phyloP scores from a whole-genome alignment of 441 rosid genomes.

The Breynia disticha region DNA sequence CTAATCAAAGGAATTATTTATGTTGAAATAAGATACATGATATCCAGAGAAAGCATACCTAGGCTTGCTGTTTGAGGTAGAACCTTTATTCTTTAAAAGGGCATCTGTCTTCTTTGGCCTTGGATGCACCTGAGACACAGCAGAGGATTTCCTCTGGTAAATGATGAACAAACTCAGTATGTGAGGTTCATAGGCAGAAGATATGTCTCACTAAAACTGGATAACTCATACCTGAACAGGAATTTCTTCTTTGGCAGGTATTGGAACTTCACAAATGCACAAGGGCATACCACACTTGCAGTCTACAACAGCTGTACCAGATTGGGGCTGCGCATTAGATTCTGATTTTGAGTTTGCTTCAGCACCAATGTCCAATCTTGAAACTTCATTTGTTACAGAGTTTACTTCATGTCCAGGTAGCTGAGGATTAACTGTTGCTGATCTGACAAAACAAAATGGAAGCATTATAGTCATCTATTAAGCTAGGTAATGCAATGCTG shows the following conservation, averaged over 20 bases:
- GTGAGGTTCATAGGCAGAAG: slow-evolving; percentile 4
- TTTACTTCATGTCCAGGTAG: slow-evolving; percentile 30
- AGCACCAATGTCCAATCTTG: slow-evolving; percentile 38
- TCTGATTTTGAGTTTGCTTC: slow-evolving; percentile 28
- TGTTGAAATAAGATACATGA: background rate
- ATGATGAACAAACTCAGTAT: slow-evolving; percentile 9
- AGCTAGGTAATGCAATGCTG: no score
- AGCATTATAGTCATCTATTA: background rate
- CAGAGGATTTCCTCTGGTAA: slow-evolving; percentile 33
- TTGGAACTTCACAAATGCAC: slow-evolving; percentile 74
- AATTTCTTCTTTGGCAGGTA: slow-evolving; percentile 23
- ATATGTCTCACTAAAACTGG: slow-evolving; percentile 3
- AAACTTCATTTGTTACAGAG: slow-evolving; percentile 36
- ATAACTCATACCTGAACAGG: slow-evolving; percentile 27
- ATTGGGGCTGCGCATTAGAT: slow-evolving; percentile 20
- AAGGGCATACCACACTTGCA: slow-evolving; percentile 98
- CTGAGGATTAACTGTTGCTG: slow-evolving; percentile 23
- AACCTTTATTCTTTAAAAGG: slow-evolving; percentile 45
- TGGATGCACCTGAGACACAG: slow-evolving; percentile 32
- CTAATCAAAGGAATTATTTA: background rate
- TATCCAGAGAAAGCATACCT: slow-evolving; percentile 30
- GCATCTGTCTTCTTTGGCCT: slow-evolving; percentile 49
- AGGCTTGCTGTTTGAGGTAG: slow-evolving; percentile 53
- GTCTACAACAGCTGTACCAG: slow-evolving; percentile 29
- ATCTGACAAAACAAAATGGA: slow-evolving; percentile 29